phyloP scores from a whole-genome alignment of 441 rosid genomes.

The Omphalea diandra region DNA sequence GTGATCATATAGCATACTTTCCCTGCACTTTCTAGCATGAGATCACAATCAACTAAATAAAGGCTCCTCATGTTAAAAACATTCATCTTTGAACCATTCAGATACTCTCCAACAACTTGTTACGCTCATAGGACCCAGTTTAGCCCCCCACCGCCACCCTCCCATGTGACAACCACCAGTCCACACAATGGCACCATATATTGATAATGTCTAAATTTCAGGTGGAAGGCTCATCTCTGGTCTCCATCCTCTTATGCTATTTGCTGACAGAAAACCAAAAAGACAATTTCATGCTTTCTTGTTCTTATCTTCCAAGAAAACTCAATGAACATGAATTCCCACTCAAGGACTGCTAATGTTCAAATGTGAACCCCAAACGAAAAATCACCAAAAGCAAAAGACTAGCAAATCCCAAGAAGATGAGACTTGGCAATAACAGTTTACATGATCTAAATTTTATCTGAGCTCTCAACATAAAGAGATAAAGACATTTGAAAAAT shows the following conservation, averaged over 20 bases:
- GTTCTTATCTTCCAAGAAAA: background rate
- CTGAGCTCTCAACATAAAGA: background rate
- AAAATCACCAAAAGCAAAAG: background rate
- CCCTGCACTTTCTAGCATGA: background rate
- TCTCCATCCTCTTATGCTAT: background rate
- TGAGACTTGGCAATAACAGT: background rate
- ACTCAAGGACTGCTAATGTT: background rate
- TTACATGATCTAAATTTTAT: background rate
- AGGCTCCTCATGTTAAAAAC: background rate
- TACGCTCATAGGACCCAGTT: conserved; percentile 1
- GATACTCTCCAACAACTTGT: conserved; percentile 1
- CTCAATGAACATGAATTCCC: background rate
- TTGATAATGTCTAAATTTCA: background rate
- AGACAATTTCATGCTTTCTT: background rate
- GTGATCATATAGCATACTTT: background rate
- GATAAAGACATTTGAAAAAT: background rate
- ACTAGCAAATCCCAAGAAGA: background rate
- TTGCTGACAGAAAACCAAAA: background rate
- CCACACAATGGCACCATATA: background rate
- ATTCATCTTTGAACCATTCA: background rate
- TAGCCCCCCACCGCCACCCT: background rate
- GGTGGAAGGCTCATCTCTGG: background rate
- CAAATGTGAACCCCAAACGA: background rate
- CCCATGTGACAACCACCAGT: background rate
- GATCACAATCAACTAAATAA: background rate